These are phyloP conservation scores for Fusarium penzigii DNA, from an alignment of 2,329 filamentous ascomycete genomes.

Conservation along the genomic window DNA sequence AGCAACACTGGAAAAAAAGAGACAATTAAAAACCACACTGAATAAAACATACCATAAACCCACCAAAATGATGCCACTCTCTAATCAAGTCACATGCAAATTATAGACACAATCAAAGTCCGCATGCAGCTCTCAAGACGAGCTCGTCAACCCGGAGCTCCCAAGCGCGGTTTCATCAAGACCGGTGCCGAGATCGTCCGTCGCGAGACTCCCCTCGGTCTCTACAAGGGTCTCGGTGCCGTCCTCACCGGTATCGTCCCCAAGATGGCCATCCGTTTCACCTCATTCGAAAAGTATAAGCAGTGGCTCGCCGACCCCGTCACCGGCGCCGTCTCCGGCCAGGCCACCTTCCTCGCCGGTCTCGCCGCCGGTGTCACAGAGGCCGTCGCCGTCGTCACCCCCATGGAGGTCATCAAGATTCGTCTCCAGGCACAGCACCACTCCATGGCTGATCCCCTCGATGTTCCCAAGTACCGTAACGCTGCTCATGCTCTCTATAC, in stretches of 20 bases:
- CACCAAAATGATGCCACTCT: conserved; percentile 1
- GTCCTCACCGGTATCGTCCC: conserved; percentile 95
- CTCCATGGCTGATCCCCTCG: conserved; percentile 94
- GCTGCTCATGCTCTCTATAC: conserved; percentile 83
- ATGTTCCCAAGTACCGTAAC: conserved; percentile 96
- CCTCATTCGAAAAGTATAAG: conserved; percentile 96
- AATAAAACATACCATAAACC: too few relatives aligned
- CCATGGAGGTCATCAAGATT: conserved; percentile 99
- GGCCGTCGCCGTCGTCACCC: conserved; percentile 93
- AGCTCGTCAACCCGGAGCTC: conserved; percentile 78
- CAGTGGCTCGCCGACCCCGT: conserved; percentile 70
- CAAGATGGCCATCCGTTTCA: conserved; percentile 99
- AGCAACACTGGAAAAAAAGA: too few relatives aligned
- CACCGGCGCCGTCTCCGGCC: conserved; percentile 68
- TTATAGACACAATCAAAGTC: conserved; percentile 95
- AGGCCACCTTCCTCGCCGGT: conserved; percentile 73
- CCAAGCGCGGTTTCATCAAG: conserved; percentile 81
- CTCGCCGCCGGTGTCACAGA: conserved; percentile 93
- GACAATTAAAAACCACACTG: too few relatives aligned
- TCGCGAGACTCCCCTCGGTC: conserved; percentile 85
- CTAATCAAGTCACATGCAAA: too few relatives aligned
- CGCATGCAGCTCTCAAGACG: conserved; percentile 97
- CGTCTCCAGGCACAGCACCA: conserved; percentile 97
- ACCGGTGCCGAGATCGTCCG: conserved; percentile 86
- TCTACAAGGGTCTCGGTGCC: conserved; percentile 98